Percentiles rank a stretch among this genome's conserved stretches.
These are phyloP conservation scores for Ascomycota sp. DNA, from an alignment of 2,329 filamentous ascomycete genomes.

Conservation along the genomic window DNA sequence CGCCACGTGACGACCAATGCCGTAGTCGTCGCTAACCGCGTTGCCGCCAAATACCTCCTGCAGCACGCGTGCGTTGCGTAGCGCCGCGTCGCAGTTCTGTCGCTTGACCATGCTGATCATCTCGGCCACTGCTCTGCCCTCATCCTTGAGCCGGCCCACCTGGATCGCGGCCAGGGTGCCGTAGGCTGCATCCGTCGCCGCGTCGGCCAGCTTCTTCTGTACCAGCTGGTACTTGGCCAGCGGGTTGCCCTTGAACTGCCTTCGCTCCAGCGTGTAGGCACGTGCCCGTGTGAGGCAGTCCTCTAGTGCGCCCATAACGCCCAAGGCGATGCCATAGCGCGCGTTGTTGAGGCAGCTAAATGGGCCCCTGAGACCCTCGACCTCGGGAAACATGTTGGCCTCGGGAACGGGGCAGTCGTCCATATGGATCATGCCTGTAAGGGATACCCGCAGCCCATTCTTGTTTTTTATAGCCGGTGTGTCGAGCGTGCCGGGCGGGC, in stretches of 20 bases:
- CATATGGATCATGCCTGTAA: constrained; percentile 95
- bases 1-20: constrained; percentile 80
- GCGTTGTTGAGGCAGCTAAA: constrained; percentile 91
- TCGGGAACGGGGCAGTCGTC: constrained; percentile 73
- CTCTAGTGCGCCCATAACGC: constrained; percentile 80
- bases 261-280: constrained; percentile 74
- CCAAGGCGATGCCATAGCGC: constrained; percentile 79
- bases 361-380: constrained; percentile 70
- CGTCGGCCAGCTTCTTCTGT: constrained; percentile 93
- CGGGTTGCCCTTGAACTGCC: constrained; percentile 90
- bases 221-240: constrained; percentile 90
- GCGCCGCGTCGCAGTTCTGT: constrained; percentile 83
- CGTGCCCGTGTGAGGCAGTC: constrained; percentile 67
- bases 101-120: constrained; percentile 96
- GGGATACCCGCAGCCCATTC: constrained; percentile 74
- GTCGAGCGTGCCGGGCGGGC: constrained; percentile 69
- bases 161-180: constrained; percentile 78
- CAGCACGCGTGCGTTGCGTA: constrained; percentile 54
- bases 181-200: constrained; percentile 71
- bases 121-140: constrained; percentile 68
- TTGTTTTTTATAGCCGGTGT: constrained; percentile 89
- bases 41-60: constrained; percentile 97
- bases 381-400: constrained; percentile 80
- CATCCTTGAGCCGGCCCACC: constrained; percentile 80
- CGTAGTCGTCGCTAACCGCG: constrained; percentile 92